These are phyloP conservation scores for Mucor ambiguus DNA, from an alignment of 371 early-diverging fungal genomes.

Conservation along the genomic window DNA sequence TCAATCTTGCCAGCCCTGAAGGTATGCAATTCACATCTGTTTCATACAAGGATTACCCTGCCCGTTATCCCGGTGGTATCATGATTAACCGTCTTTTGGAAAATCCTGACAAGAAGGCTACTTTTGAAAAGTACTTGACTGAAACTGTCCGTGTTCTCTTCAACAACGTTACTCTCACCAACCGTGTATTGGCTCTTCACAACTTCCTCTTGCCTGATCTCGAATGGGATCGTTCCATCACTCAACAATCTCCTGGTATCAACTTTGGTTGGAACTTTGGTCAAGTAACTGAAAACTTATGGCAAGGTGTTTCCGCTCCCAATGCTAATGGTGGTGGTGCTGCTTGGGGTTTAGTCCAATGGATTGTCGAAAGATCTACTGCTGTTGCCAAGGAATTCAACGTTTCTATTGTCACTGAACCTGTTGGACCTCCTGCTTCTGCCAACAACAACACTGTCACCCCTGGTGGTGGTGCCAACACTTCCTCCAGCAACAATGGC, in stretches of 20 bases:
- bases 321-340: slow-evolving; percentile 52
- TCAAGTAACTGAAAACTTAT: slow-evolving; percentile 49
- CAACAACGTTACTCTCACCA: slow-evolving; percentile 55
- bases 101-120: slow-evolving; percentile 39
- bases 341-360: slow-evolving; percentile 49
- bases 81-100: slow-evolving; percentile 56
- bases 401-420: slow-evolving; percentile 37
- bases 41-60: slow-evolving; percentile 48
- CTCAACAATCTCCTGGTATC: slow-evolving; percentile 57
- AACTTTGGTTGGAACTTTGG: slow-evolving; percentile 54
- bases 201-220: slow-evolving; percentile 55
- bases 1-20: slow-evolving; percentile 44
- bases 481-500: slow-evolving; percentile 1
- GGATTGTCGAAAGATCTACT: slow-evolving; percentile 26
- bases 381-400: slow-evolving; percentile 46
- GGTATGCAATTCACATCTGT: slow-evolving; percentile 31
- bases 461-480: background rate
- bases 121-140: slow-evolving; percentile 54
- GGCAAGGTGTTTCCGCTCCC: slow-evolving; percentile 34
- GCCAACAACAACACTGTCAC: slow-evolving; percentile 7
- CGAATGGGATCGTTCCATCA: slow-evolving; percentile 54
- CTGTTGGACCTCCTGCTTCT: slow-evolving; percentile 43
- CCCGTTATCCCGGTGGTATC: slow-evolving; percentile 43
- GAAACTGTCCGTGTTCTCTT: slow-evolving; percentile 53
- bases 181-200: slow-evolving; percentile 54